phyloP scores from a whole-genome alignment of 2,329 filamentous ascomycete genomes.

The Teratosphaeria zuluensis region DNA sequence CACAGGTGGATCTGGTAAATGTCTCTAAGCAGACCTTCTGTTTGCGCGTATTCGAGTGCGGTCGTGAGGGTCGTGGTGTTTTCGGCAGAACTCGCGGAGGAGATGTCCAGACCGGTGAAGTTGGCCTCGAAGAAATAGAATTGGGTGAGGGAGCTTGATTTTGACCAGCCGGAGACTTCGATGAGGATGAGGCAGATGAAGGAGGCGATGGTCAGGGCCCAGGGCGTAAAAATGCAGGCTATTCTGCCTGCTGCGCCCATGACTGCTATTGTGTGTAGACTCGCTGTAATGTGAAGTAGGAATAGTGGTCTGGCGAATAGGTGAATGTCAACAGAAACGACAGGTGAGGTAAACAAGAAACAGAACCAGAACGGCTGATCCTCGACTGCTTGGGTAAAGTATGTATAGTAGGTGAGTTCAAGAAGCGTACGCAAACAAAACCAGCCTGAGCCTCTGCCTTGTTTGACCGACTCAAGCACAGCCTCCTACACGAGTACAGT shows the following conservation, averaged over 20 bases:
- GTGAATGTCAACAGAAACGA: not conserved
- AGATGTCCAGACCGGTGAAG: constrained; percentile 25
- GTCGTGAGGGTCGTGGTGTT: constrained; percentile 24
- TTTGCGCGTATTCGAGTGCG: constrained; percentile 30
- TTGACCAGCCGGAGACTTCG: constrained; percentile 46
- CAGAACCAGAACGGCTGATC: not conserved
- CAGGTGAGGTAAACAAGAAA: not conserved
- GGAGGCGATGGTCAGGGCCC: constrained; percentile 67
- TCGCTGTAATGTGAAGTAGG: not conserved
- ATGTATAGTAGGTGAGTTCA: not conserved
- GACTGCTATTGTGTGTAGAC: constrained; percentile 12
- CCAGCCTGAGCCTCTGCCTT: not conserved
- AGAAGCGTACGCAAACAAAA: not conserved
- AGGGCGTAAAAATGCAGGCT: constrained; percentile 79
- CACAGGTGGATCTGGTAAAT: constrained; percentile 73
- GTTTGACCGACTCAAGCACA: not conserved
- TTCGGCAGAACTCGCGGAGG: constrained; percentile 12
- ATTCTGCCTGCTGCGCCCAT: constrained; percentile 71
- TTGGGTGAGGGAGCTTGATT: constrained; percentile 35
- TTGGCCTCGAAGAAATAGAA: constrained; percentile 47
- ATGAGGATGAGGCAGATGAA: constrained; percentile 58
- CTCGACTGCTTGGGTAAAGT: not conserved
- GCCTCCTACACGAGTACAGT: not conserved
- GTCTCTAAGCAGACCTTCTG: constrained; percentile 49
- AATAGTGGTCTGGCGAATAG: not conserved